Evolutionary conservation across 1,284 basidiomycete genomes (phyloP).

Genomic region (Pseudozyma flocculosa): DNA sequence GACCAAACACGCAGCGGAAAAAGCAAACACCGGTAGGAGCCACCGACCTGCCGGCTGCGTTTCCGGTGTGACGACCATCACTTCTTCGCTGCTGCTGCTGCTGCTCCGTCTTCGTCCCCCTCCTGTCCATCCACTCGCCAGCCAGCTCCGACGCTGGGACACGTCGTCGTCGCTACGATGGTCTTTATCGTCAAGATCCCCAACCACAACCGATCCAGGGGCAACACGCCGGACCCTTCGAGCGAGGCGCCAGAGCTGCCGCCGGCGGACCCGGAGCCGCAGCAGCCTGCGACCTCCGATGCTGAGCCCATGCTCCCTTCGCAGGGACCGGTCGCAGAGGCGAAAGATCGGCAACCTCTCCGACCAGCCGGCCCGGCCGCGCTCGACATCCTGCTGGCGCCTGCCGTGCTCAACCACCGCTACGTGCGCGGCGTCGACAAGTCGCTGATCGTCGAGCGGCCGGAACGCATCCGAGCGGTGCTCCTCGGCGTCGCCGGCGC

Average conservation of each 20-base stretch:
- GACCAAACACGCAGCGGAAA: too few relatives aligned
- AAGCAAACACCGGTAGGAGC: too few relatives aligned
- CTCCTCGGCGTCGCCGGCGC: slow-evolving; percentile 46
- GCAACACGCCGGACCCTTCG: slow-evolving; percentile 24
- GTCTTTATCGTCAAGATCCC: slow-evolving; percentile 54
- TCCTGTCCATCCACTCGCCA: too few relatives aligned
- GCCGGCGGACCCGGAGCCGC: slow-evolving; percentile 1
- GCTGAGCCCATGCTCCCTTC: not conserved
- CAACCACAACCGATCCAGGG: slow-evolving; percentile 21
- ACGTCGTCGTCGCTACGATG: slow-evolving; percentile 18
- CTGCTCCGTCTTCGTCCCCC: too few relatives aligned
- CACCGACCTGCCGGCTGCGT: too few relatives aligned
- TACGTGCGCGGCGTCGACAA: slow-evolving; percentile 53
- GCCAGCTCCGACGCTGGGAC: too few relatives aligned
- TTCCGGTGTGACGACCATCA: too few relatives aligned
- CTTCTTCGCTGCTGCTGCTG: too few relatives aligned
- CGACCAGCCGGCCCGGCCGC: slow-evolving; percentile 3
- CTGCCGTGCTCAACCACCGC: slow-evolving; percentile 47
- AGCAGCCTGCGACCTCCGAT: not conserved
- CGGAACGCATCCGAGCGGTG: slow-evolving; percentile 52
- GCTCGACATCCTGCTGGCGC: slow-evolving; percentile 50
- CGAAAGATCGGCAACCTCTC: not conserved
- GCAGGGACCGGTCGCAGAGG: not conserved
- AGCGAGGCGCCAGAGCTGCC: not conserved
- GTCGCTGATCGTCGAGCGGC: slow-evolving; percentile 53